Base-by-base conservation (phyloP, 2,329 filamentous ascomycete genomes). In the Cladosporium colombiae region DNA sequence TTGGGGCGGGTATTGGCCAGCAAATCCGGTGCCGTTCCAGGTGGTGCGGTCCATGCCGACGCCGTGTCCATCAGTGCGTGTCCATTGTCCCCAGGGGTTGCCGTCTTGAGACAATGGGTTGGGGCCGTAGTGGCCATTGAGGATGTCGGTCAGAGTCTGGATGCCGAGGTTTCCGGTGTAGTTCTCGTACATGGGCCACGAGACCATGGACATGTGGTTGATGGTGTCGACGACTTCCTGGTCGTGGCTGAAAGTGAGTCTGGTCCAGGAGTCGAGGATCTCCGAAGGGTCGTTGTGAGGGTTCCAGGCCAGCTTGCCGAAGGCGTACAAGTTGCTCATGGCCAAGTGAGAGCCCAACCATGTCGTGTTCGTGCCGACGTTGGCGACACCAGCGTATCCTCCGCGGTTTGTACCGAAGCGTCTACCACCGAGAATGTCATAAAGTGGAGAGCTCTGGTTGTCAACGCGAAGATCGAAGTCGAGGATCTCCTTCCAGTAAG, bases 41-140 rank as follows among this genome's bases (percentile, higher is more conserved):
- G 89, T 85, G 0, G 89, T 91, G 13, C 89, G 83, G 70, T 91
- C 89, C 89, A 91, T 91, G 0, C 89, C 89, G 64, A 91, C 86
- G 5, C 80, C 81, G 23, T 78, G 70, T 0, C 74, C 73, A 67
- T 90, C 86, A 0, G 89, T 89, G 4, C 89, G 84, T 0, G 89
- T 91, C 88, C 89, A 91, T 73, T 90, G 88, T 11, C 89, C 89
- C 87, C 87, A 91, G 2, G 84, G 83, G 69, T 90, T 91, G 70
- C 82, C 81, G 68, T 91, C 89, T 72, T 89, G 86, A 0, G 85
- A 87, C 10, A 83, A 85, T 1, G 89, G 88, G 65, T 88, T 89
- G 0, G 89, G 88, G 0, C 89, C 89, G 72, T 85, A 89, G 76
- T 91, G 88, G 0, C 84, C 85, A 67, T 86, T 85, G 0, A 89